phyloP scores from a whole-genome alignment of 1,139 yeast genomes.

The Geotrichum aggregatum region DNA sequence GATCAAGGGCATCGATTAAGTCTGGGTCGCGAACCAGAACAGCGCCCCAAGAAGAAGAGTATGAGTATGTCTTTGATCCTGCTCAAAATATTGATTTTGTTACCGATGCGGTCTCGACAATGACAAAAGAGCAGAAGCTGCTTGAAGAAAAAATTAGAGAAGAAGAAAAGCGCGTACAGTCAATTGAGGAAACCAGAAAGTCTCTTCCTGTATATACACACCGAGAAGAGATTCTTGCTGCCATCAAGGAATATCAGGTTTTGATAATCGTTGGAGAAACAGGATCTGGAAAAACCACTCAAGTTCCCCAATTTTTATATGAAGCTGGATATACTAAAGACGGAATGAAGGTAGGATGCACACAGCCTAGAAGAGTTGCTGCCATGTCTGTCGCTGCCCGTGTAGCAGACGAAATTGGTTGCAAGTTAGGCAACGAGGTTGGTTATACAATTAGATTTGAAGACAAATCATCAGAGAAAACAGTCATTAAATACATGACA shows the following conservation, averaged over 20 bases:
- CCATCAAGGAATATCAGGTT: constrained; percentile 64
- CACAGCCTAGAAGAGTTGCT: constrained; percentile 95
- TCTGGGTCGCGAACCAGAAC: constrained; percentile 23
- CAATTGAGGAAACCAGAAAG: constrained; percentile 50
- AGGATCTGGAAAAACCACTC: constrained; percentile 97
- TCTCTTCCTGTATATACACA: constrained; percentile 75
- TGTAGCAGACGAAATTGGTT: constrained; percentile 82
- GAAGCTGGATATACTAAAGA: constrained; percentile 70
- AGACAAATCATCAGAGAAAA: constrained; percentile 58
- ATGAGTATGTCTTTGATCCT: constrained; percentile 82
- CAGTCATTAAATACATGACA: constrained; percentile 79
- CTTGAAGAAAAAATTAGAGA: constrained; percentile 40
- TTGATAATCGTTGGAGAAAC: constrained; percentile 93
- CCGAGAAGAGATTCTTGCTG: constrained; percentile 57
- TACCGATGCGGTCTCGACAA: constrained; percentile 38
- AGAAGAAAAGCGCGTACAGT: constrained; percentile 43
- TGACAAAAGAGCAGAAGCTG: constrained; percentile 31
- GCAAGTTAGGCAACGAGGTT: constrained; percentile 67
- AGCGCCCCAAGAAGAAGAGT: constrained; percentile 42
- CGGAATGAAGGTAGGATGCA: constrained; percentile 67
- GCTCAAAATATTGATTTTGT: constrained; percentile 67
- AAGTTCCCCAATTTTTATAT: constrained; percentile 79
- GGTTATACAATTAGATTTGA: constrained; percentile 90
- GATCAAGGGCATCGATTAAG: constrained; percentile 44
- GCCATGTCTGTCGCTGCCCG: constrained; percentile 91